These are phyloP conservation scores for Penicillium desertorum DNA, from an alignment of 495 filamentous ascomycete species.

Conservation along the genomic window DNA sequence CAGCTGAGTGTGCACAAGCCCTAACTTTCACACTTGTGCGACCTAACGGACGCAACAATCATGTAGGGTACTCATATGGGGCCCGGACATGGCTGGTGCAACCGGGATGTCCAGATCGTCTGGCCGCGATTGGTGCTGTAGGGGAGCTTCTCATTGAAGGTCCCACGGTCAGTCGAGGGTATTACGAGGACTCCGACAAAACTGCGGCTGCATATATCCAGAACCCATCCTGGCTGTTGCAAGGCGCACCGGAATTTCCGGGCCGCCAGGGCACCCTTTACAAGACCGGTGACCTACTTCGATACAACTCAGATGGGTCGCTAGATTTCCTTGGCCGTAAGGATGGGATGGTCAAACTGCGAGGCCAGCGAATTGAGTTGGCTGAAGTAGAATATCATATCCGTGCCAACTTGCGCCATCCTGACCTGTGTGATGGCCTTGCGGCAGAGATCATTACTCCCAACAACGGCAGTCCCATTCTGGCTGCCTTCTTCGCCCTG, in stretches of 20 bases:
- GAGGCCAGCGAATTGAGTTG: neutral
- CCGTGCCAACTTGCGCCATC: conserved; percentile 27
- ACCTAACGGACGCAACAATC: neutral
- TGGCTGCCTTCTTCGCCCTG: too few species aligned
- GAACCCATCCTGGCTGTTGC: too few species aligned
- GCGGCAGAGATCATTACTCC: too few species aligned
- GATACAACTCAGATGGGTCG: neutral
- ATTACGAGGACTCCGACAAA: neutral
- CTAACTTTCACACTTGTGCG: neutral
- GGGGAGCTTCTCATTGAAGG: neutral
- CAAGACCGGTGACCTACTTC: conserved; percentile 4
- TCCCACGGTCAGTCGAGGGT: neutral
- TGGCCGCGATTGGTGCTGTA: neutral
- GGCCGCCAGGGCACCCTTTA: neutral
- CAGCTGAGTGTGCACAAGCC: neutral
- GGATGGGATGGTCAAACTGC: neutral
- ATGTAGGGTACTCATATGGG: neutral
- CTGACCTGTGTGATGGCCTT: too few species aligned
- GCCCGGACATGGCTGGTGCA: neutral
- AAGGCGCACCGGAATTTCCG: neutral
- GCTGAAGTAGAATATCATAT: conserved; percentile 25
- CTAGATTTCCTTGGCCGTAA: neutral
- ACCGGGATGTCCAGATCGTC: neutral
- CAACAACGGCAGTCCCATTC: too few species aligned
- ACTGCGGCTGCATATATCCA: neutral